These are phyloP conservation scores for Fusarium globosum DNA, from an alignment of 2,329 filamentous ascomycete genomes.

Conservation along the genomic window DNA sequence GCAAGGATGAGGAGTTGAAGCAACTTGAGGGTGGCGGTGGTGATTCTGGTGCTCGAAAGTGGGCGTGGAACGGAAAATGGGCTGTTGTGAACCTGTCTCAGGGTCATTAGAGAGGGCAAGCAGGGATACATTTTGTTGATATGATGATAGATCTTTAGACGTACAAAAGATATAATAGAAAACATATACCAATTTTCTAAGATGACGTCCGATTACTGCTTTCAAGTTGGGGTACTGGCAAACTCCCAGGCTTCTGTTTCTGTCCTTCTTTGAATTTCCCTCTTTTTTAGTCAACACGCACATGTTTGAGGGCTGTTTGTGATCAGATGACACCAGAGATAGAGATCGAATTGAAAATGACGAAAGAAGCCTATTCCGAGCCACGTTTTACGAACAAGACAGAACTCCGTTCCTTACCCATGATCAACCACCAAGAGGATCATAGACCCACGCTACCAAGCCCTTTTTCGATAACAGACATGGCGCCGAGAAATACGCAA, in stretches of 20 bases:
- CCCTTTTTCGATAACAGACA: too few species aligned
- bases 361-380: background rate
- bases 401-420: too few species aligned
- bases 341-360: background rate
- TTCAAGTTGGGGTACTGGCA: background rate
- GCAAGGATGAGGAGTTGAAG: slow-evolving; percentile 84
- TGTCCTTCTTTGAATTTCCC: background rate
- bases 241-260: background rate
- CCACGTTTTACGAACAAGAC: too few species aligned
- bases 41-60: slow-evolving; percentile 77
- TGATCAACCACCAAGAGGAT: background rate
- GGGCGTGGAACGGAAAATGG: slow-evolving; percentile 98
- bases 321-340: background rate
- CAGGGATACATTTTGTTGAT: slow-evolving; percentile 1
- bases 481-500: accelerated
- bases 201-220: background rate
- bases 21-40: slow-evolving; percentile 76
- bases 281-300: background rate
- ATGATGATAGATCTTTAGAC: slow-evolving; percentile 30
- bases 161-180: slow-evolving; percentile 13
- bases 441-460: background rate
- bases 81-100: slow-evolving; percentile 77
- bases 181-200: background rate
- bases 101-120: slow-evolving; percentile 42
- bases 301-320: background rate